phyloP scores from a whole-genome alignment of 2,329 filamentous ascomycete species.

The Clarireedia sp. region DNA sequence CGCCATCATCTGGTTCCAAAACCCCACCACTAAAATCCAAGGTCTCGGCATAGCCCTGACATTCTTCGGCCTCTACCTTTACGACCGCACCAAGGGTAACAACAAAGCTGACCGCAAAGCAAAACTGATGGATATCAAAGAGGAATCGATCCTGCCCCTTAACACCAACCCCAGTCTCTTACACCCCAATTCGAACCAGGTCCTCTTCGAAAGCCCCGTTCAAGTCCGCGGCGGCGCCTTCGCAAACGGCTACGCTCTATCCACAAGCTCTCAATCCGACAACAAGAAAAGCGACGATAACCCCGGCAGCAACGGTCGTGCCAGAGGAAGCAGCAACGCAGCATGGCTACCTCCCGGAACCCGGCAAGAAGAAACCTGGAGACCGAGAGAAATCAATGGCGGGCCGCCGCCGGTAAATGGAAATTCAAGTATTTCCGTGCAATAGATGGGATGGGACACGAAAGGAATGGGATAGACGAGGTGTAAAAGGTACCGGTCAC shows the following conservation, averaged over 20 bases:
- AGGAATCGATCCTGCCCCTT: conserved; percentile 25
- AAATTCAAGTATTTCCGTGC: background rate
- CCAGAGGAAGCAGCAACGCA: conserved; percentile 38
- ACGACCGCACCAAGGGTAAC: conserved; percentile 84
- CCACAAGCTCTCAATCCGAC: conserved; percentile 38
- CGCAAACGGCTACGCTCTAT: conserved; percentile 3
- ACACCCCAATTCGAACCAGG: background rate
- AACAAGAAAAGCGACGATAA: conserved; percentile 36
- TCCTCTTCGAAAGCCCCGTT: background rate
- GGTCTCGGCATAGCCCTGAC: conserved; percentile 80
- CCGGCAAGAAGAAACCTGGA: conserved; percentile 81
- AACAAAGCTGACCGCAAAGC: conserved; percentile 81
- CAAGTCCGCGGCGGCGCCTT: conserved; percentile 16
- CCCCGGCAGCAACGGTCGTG: conserved; percentile 44
- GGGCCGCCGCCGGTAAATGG: background rate
- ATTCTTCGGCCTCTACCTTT: conserved; percentile 87
- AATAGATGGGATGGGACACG: background rate
- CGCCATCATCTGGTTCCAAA: conserved; percentile 94
- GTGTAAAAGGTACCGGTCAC: too few species aligned
- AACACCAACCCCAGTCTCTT: conserved; percentile 9
- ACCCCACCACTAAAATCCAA: conserved; percentile 74
- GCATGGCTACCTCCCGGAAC: conserved; percentile 71
- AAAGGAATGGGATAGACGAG: background rate
- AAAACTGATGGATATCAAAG: conserved; percentile 49
- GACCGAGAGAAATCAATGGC: conserved; percentile 20